phyloP scores from a whole-genome alignment of 345 rosid genomes.

The Heritiera littoralis region DNA sequence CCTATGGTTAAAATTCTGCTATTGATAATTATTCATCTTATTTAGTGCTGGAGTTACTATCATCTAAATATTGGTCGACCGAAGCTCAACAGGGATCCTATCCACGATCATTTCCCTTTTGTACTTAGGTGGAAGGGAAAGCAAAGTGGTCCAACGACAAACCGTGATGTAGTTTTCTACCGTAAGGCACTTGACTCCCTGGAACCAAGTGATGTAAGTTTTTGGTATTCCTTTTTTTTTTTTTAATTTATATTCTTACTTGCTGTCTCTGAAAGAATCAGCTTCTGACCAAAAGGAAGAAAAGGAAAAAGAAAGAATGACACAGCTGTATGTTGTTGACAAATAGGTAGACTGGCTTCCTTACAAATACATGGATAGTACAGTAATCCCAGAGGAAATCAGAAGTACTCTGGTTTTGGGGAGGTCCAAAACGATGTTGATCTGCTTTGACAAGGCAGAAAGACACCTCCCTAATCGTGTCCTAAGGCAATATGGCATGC shows the following conservation, averaged over 20 bases:
- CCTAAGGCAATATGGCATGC: slow-evolving; percentile 76
- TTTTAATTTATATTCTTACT: slow-evolving; percentile 8
- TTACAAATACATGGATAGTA: slow-evolving; percentile 63
- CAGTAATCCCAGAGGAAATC: slow-evolving; percentile 68
- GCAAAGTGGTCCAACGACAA: slow-evolving; percentile 91
- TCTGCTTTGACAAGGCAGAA: slow-evolving; percentile 98
- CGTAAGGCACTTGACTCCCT: slow-evolving; percentile 81
- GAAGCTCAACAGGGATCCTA: slow-evolving; percentile 77
- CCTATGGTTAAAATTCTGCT: slow-evolving; percentile 15
- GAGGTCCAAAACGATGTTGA: slow-evolving; percentile 90
- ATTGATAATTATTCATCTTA: slow-evolving; percentile 25
- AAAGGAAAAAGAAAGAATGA: not conserved
- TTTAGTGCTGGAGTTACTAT: slow-evolving; percentile 94
- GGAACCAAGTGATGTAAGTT: slow-evolving; percentile 73
- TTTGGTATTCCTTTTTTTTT: not conserved
- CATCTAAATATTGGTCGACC: slow-evolving; percentile 88
- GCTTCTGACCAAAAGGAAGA: not conserved
- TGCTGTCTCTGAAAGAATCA: not conserved
- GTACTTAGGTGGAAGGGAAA: slow-evolving; percentile 92
- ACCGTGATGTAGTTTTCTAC: slow-evolving; percentile 84
- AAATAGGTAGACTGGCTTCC: slow-evolving; percentile 93
- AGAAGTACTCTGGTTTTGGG: slow-evolving; percentile 62
- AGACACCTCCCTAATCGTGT: slow-evolving; percentile 96
- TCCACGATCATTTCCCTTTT: slow-evolving; percentile 85
- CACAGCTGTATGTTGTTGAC: slow-evolving; percentile 12